phyloP scores from a whole-genome alignment of 1,284 basidiomycete species.

The Ceratobasidium sp. region DNA sequence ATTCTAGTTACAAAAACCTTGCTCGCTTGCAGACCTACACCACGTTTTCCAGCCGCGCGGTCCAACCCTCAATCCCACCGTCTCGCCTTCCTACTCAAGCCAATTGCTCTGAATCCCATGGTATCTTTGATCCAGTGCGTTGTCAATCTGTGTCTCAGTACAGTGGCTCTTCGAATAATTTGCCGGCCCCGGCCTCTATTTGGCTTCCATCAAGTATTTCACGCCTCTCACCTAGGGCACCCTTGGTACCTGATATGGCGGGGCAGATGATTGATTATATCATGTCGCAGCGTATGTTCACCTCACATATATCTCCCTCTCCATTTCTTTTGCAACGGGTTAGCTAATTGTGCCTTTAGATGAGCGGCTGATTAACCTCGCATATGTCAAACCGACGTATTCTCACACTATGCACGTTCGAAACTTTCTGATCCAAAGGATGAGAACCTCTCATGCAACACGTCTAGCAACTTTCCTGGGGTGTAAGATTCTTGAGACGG shows the following conservation, averaged over 20 bases:
- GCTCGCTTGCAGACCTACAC: too few relatives aligned
- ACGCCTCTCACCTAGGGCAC: not conserved
- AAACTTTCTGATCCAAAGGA: not conserved
- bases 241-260: not conserved
- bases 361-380: not conserved
- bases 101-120: too few relatives aligned
- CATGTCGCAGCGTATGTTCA: not conserved
- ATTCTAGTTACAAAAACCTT: too few relatives aligned
- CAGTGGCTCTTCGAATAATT: not conserved
- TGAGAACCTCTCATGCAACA: not conserved
- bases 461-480: not conserved
- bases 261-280: not conserved
- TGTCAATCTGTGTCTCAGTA: too few relatives aligned
- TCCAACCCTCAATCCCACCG: too few relatives aligned
- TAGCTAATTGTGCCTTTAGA: not conserved
- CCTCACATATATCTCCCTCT: not conserved
- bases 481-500: not conserved
- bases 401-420: not conserved
- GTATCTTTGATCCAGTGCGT: too few relatives aligned
- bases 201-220: too few relatives aligned
- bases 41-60: too few relatives aligned
- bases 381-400: constrained; percentile 9
- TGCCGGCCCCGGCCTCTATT: not conserved
- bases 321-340: not conserved
- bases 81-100: too few relatives aligned